Base-by-base conservation (phyloP, 768 basidiomycete genomes). In the Sistotremastrum niveocremeum region DNA sequence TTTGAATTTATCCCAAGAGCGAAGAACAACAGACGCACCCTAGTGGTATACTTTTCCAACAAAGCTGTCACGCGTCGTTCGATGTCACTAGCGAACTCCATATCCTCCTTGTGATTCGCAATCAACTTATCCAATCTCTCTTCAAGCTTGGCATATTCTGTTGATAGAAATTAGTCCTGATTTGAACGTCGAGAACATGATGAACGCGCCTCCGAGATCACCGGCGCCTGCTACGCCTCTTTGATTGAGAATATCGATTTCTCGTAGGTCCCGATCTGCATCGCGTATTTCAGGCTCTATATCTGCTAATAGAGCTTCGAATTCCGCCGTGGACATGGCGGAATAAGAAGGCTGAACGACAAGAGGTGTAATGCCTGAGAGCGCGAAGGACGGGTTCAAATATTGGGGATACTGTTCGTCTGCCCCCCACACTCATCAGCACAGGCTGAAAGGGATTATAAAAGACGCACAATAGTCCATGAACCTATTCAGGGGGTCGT, bases 231-330 rank as follows among this genome's bases (percentile, higher is more conserved):
- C 69, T 6, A 84, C 77, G 34, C 83, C 84, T 51, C 76, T 82
- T 55, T 72, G 71, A 53, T 83, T 79, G 40, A 88, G 61, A 9
- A 67, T 60, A 47, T 79, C 78, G 33, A 90, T 84, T 56, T 88
- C 86, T 35, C 72, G 73, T 71, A 88, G 74, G 53, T 87, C 84
- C 6, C 81, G 74, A 53, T 89, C 87, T 7, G 84, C 86, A 33
- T 77, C 74, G 32, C 86, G 84, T 43, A 89, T 77, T 44, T 90
- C 87, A 4, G 77, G 73, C 52, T 88, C 87, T 78, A 89, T 83
- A 55, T 90, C 86, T 0, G 70, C 61, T 7, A 88, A 61, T 46
- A 84, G 69, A 0, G 79, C 78, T 37, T 84, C 81, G 6, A 88
- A 64, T 53, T 84, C 84, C 47, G 73, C 72, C 0, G 74, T 56